Base-by-base conservation (phyloP, 75 land plant species). In the Gnetum montanum region DNA sequence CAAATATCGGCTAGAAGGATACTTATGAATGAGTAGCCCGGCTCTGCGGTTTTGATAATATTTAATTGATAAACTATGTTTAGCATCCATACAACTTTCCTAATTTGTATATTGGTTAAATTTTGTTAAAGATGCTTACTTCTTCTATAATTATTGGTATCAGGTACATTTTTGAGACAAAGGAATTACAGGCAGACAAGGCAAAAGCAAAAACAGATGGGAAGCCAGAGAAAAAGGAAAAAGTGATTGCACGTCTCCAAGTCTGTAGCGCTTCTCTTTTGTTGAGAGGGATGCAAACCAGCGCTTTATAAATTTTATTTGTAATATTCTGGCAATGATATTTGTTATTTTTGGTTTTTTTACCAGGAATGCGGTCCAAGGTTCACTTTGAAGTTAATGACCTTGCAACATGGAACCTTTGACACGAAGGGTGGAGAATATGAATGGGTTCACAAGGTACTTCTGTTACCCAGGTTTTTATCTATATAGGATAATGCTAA, bases 301-400 rank as follows among this genome's bases (percentile, higher is more conserved):
- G 22, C n/a, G 18, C 12, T 54, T 54, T 2, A 30, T 53, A 1
- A n/a, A n/a, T n/a, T n/a, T n/a, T n/a, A n/a, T n/a, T n/a, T n/a
- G n/a, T n/a, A n/a, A n/a, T n/a, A n/a, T n/a, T n/a, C n/a, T n/a
- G n/a, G n/a, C n/a, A n/a, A n/a, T n/a, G n/a, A n/a, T n/a, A n/a
- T n/a, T n/a, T n/a, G n/a, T n/a, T n/a, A n/a, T n/a, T n/a, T n/a
- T n/a, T n/a, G n/a, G n/a, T n/a, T n/a, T n/a, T n/a, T n/a, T n/a
- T n/a, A n/a, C 31, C 73, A 92, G 85, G 97, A 92, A 57, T 92
- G 95, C 60, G 97, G 97, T 23, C 97, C 97, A 22, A 81, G 95
- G 0, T 92, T 92, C 64, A 92, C 97, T 2, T 64, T 92, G 55
- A 92, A 92, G 66, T 67, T 92, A 19, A 61, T 75, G 15, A 84